A percentile compares a stretch with the other conserved stretches of the same genome.
phyloP scores from a whole-genome alignment of 1,284 basidiomycete species.

The Ustanciosporium gigantosporum region DNA sequence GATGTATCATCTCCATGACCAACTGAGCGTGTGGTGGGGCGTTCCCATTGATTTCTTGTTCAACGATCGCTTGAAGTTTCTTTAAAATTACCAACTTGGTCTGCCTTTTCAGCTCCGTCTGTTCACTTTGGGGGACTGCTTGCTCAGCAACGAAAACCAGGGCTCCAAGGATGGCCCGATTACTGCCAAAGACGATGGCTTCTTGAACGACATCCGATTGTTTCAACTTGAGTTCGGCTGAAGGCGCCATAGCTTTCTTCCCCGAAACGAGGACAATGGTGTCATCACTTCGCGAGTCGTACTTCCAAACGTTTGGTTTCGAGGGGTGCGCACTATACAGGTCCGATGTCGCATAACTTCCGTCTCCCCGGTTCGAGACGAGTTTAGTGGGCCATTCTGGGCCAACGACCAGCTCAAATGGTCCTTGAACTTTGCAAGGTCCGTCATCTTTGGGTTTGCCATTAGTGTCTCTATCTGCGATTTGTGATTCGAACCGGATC shows the following conservation, averaged over 20 bases:
- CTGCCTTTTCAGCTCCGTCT: background rate
- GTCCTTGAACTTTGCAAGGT: slow-evolving; percentile 1
- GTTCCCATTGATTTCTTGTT: slow-evolving; percentile 18
- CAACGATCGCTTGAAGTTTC: slow-evolving; percentile 10
- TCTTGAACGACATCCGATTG: slow-evolving; percentile 15
- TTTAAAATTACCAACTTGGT: slow-evolving; percentile 8
- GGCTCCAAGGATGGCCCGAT: slow-evolving; percentile 41
- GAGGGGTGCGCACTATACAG: slow-evolving; percentile 20
- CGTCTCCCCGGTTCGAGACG: slow-evolving; percentile 35
- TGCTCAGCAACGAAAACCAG: slow-evolving; percentile 27
- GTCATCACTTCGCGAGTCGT: slow-evolving; percentile 40
- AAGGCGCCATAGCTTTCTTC: slow-evolving; percentile 32
- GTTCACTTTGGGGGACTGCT: background rate
- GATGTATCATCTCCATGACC: slow-evolving; percentile 29
- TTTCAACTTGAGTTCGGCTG: slow-evolving; percentile 32
- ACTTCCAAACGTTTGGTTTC: slow-evolving; percentile 22
- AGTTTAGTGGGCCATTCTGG: slow-evolving; percentile 46
- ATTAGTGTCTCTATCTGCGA: background rate
- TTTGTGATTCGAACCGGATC: slow-evolving; percentile 31
- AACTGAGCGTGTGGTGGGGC: slow-evolving; percentile 38
- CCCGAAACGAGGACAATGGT: slow-evolving; percentile 45
- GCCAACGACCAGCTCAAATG: slow-evolving; percentile 38
- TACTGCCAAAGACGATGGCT: slow-evolving; percentile 47
- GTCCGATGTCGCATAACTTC: slow-evolving; percentile 41
- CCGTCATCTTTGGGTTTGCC: background rate